Evolutionary conservation across 2,329 filamentous ascomycete genomes (phyloP).

Genomic region (Exophiala bonariae): DNA sequence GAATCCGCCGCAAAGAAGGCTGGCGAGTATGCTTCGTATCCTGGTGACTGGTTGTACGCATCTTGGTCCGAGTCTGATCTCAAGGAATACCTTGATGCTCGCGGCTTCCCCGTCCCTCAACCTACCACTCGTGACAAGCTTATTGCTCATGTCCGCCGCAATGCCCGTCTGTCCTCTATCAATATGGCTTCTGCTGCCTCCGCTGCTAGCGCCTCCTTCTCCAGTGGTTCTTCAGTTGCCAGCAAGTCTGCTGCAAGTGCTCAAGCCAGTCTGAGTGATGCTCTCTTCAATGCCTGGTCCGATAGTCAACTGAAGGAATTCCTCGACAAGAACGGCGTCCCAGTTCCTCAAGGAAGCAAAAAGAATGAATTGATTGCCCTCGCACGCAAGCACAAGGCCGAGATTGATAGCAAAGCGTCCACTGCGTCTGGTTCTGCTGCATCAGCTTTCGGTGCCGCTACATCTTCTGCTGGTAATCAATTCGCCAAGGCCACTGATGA

Average conservation of each 20-base stretch:
- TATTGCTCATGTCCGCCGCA: constrained; percentile 84
- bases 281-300: constrained; percentile 85
- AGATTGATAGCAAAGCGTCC: constrained; percentile 60
- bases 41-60: constrained; percentile 91
- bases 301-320: constrained; percentile 90
- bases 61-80: constrained; percentile 91
- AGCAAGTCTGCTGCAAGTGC: constrained; percentile 67
- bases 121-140: constrained; percentile 81
- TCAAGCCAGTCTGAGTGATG: constrained; percentile 74
- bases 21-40: constrained; percentile 80
- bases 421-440: constrained; percentile 53
- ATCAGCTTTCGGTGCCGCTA: constrained; percentile 65
- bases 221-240: constrained; percentile 54
- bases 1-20: constrained; percentile 72
- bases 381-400: constrained; percentile 80
- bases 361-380: constrained; percentile 86
- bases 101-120: constrained; percentile 80
- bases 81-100: constrained; percentile 86
- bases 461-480: constrained; percentile 72
- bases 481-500: constrained; percentile 74
- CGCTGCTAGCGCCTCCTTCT: constrained; percentile 58
- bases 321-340: constrained; percentile 84
- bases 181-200: constrained; percentile 63
- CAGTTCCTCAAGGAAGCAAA: constrained; percentile 88
- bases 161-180: constrained; percentile 76